Evolutionary conservation across 129 eudicot genomes (phyloP).

Genomic region (Saussurea involucrata): DNA sequence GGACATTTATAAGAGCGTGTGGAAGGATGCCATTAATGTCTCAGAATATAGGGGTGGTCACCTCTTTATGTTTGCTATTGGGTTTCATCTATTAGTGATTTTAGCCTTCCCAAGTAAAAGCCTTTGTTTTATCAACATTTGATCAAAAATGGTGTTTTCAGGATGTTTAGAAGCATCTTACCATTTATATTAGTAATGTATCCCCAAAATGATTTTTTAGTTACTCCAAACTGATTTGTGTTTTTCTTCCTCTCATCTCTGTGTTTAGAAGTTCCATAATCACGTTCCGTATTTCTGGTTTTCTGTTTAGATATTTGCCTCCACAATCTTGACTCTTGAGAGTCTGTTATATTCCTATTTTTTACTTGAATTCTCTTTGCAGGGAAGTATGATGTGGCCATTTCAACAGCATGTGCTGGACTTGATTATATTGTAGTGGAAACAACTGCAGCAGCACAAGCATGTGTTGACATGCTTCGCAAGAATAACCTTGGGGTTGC

Average conservation of each 20-base stretch:
- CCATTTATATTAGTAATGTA: background rate
- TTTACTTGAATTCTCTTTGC: slow-evolving; percentile 34
- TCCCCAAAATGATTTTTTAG: background rate
- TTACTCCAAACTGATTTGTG: background rate
- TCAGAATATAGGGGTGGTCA: too few species aligned
- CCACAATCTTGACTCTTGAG: background rate
- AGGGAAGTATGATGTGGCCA: slow-evolving; percentile 87
- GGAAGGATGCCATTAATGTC: too few species aligned
- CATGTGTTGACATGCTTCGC: slow-evolving; percentile 90
- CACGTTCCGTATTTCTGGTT: background rate
- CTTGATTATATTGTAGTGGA: slow-evolving; percentile 97
- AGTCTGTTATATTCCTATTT: background rate
- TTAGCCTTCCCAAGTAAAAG: too few species aligned
- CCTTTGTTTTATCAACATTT: background rate
- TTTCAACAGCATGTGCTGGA: slow-evolving; percentile 92
- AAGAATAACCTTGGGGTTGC: slow-evolving; percentile 87
- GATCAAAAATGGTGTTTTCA: background rate
- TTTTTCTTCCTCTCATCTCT: background rate
- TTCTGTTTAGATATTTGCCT: background rate
- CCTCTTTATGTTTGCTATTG: too few species aligned
- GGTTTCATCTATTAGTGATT: too few species aligned
- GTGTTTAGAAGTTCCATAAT: background rate
- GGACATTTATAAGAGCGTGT: too few species aligned
- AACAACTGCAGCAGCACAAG: slow-evolving; percentile 87
- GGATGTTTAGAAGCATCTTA: slow-evolving; percentile 1